phyloP scores from a whole-genome alignment of 176 grass and related monocot genomes.

The Oryza coarctata region DNA sequence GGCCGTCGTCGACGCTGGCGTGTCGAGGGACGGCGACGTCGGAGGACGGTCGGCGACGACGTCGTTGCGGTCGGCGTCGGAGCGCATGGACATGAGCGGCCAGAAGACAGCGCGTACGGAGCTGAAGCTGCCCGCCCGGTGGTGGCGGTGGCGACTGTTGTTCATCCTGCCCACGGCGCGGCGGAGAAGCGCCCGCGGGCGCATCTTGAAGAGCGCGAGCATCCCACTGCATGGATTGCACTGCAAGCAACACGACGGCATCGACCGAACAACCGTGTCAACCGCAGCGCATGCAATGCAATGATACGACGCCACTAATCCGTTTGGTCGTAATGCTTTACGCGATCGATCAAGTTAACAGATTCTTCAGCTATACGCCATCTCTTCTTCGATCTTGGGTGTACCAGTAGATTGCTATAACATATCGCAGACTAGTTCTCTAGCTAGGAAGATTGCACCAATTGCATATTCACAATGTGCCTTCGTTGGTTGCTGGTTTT shows the following conservation, averaged over 20 bases:
- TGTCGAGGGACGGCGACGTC: slow-evolving; percentile 24
- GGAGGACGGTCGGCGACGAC: neutral
- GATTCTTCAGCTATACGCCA: neutral
- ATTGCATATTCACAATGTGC: neutral
- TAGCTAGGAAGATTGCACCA: neutral
- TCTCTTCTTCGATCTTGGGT: neutral
- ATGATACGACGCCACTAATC: neutral
- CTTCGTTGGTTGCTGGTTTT: neutral
- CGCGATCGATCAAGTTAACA: neutral
- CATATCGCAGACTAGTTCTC: too few relatives aligned
- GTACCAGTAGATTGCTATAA: neutral
- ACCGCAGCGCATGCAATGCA: neutral
- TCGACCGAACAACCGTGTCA: neutral
- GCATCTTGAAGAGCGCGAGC: slow-evolving; percentile 43
- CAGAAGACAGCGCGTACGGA: slow-evolving; percentile 76
- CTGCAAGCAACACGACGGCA: slow-evolving; percentile 41
- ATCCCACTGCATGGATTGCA: slow-evolving; percentile 40
- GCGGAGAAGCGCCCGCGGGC: slow-evolving; percentile 36
- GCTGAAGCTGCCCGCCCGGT: slow-evolving; percentile 49
- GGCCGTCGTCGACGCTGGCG: slow-evolving; percentile 7
- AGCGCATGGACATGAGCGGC: slow-evolving; percentile 73
- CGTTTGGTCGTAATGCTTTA: neutral
- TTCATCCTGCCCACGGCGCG: slow-evolving; percentile 35
- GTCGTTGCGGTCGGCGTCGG: slow-evolving; percentile 40
- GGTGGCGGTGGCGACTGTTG: neutral